phyloP scores from a whole-genome alignment of 768 basidiomycete species.

The Cystoderma amianthinum region DNA sequence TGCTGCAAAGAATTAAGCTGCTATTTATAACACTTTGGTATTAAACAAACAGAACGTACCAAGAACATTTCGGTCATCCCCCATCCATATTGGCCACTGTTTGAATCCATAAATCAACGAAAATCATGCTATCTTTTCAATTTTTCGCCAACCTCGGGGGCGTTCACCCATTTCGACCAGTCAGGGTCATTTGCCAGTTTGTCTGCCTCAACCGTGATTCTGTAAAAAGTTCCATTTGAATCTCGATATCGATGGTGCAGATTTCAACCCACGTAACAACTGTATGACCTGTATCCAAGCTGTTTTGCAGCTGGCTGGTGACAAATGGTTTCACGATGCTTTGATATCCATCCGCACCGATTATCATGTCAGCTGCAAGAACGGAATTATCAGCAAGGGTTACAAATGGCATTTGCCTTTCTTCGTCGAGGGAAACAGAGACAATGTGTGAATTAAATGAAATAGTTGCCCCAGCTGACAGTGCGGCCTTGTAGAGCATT shows the following conservation, averaged over 20 bases:
- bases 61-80: slow-evolving; percentile 15
- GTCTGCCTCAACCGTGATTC: slow-evolving; percentile 27
- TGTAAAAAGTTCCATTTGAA: slow-evolving; percentile 8
- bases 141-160: slow-evolving; percentile 21
- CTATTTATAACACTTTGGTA: neutral
- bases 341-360: slow-evolving; percentile 43
- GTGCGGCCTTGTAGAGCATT: slow-evolving; percentile 34
- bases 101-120: neutral
- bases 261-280: slow-evolving; percentile 28
- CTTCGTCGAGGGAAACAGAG: slow-evolving; percentile 19
- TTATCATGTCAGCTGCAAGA: slow-evolving; percentile 34
- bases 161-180: slow-evolving; percentile 21
- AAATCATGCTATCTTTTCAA: neutral
- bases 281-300: slow-evolving; percentile 16
- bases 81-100: slow-evolving; percentile 27
- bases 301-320: slow-evolving; percentile 20
- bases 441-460: slow-evolving; percentile 20
- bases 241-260: slow-evolving; percentile 1
- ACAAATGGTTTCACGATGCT: slow-evolving; percentile 32
- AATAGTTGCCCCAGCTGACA: slow-evolving; percentile 30
- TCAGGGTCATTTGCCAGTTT: slow-evolving; percentile 30
- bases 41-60: slow-evolving; percentile 9
- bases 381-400: slow-evolving; percentile 25
- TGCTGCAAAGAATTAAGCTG: slow-evolving; percentile 14
- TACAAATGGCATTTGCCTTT: slow-evolving; percentile 14